Percentiles rank a stretch among this genome's conserved stretches.
Evolutionary conservation across 2,329 filamentous ascomycete species (phyloP).

Genomic region (Myriosclerotinia duriaeana): DNA sequence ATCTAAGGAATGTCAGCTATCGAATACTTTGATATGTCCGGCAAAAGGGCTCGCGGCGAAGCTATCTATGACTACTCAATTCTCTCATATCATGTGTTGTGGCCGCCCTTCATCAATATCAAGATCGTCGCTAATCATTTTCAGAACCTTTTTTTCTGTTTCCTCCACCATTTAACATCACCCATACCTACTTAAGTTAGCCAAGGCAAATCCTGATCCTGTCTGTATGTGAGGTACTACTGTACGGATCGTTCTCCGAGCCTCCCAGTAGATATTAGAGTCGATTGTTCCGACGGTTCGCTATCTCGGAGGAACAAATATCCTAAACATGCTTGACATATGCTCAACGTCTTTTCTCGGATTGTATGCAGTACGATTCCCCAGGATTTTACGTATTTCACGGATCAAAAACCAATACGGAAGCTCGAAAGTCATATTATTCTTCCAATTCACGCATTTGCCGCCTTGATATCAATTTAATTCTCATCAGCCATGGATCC

Average conservation of each 20-base stretch:
- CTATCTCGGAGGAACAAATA: conserved; percentile 24
- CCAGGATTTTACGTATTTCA: background rate
- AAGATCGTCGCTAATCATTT: conserved; percentile 4
- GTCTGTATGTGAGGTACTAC: conserved; percentile 19
- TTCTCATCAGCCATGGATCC: background rate
- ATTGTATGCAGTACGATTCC: conserved; percentile 6
- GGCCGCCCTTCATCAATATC: conserved; percentile 12
- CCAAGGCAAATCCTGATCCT: conserved; percentile 12
- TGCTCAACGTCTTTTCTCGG: conserved; percentile 18
- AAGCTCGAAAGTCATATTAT: conserved; percentile 2
- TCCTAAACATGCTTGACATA: conserved; percentile 17
- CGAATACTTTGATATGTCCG: conserved; percentile 10
- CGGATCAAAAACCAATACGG: background rate
- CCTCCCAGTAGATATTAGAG: conserved; percentile 13
- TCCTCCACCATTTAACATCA: conserved; percentile 8
- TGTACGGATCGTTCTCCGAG: conserved; percentile 16
- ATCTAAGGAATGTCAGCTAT: conserved; percentile 16
- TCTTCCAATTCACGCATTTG: conserved; percentile 34
- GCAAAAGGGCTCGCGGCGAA: conserved; percentile 14
- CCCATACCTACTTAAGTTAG: conserved; percentile 6
- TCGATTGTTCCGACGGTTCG: conserved; percentile 12
- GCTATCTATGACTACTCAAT: conserved; percentile 15
- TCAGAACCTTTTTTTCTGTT: background rate
- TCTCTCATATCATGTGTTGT: conserved; percentile 13
- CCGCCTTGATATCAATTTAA: conserved; percentile 31